Evolutionary conservation across 2,329 filamentous ascomycete species (phyloP), one percentile per base, ranked within the genome.

Genomic region (Paecilomyces niveus): DNA sequence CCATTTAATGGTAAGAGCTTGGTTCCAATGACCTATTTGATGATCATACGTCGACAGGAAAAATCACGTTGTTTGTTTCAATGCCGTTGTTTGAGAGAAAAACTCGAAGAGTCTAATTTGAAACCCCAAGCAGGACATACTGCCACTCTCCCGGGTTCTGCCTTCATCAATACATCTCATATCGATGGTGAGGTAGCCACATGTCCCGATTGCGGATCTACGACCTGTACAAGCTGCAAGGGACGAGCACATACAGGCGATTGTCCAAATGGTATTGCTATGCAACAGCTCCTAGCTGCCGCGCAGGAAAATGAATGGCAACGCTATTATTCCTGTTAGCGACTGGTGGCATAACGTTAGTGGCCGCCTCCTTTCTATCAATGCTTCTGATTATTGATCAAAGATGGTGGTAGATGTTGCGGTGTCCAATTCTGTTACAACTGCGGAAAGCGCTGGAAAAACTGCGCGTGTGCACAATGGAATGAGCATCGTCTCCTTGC

Each of bases 201-300:
- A 0, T 86, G 83, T 51, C 57, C 61, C 0, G 21, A 62, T 0
- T 87, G 84, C 59, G 0, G 39, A 0, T 58, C 49, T 0, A 64
- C 54, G 0, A 87, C 83, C 0, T 87, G 84, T 61, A 68, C 62
- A 0, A 66, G 68, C 0, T 87, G 84, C 74, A 86, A 85, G 63
- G 65, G 59, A 0, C 57, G 58, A 1, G 62, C 67, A 0, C 84
- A 87, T 58, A 15, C 39, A 0, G 76, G 73, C 0, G 78, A 82
- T 21, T 86, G 83, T 60, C 78, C 79, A 0, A 53, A 76, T 0
- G 81, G 85, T 54, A 59, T 63, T 0, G 65, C 65, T 0, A 59
- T 78, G 0, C 69, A 80, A 54, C 64, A 75, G 35, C 57, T 83
- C 0, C 62, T 83, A 0, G 57, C 66, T 0, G 53, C 79, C 0